Conservation (phyloP, 192 early-diverging fungal species). For the Coemansia sp. region DNA sequence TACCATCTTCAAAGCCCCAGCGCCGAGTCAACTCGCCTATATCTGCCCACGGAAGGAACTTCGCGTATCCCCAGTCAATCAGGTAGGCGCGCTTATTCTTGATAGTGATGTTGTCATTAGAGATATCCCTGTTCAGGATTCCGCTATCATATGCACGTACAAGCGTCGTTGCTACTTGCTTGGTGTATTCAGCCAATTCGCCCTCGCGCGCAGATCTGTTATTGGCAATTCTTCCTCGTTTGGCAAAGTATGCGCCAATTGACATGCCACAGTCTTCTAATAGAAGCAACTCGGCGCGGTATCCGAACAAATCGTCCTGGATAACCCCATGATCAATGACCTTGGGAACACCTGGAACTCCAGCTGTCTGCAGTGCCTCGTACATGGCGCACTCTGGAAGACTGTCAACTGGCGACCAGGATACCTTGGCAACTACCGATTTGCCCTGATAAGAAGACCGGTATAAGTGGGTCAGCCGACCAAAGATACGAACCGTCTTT, state of each 20-base stretch:
- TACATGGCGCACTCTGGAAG: slow-evolving; percentile 20
- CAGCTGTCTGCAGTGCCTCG: background rate
- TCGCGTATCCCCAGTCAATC: slow-evolving; percentile 23
- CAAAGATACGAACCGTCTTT: background rate
- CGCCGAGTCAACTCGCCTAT: background rate
- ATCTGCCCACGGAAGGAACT: background rate
- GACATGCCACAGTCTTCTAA: slow-evolving; percentile 13
- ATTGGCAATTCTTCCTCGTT: no score
- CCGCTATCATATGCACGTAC: background rate
- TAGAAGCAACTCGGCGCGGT: slow-evolving; percentile 11
- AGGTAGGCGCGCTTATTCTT: background rate
- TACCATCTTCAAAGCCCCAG: background rate
- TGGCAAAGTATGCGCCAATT: background rate
- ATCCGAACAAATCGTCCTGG: slow-evolving; percentile 5
- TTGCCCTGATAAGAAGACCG: background rate
- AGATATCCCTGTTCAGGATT: slow-evolving; percentile 8
- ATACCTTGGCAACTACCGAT: slow-evolving; percentile 2
- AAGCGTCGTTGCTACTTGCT: background rate
- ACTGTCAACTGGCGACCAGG: slow-evolving; percentile 1
- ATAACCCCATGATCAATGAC: slow-evolving; percentile 6
- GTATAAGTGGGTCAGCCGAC: slow-evolving; percentile 1
- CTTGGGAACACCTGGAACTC: background rate
- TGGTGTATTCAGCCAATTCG: background rate
- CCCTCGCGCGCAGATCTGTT: background rate
- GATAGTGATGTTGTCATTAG: slow-evolving; percentile 13